phyloP scores from a whole-genome alignment of 371 early-diverging fungal species.

The Mortierella sp. region DNA sequence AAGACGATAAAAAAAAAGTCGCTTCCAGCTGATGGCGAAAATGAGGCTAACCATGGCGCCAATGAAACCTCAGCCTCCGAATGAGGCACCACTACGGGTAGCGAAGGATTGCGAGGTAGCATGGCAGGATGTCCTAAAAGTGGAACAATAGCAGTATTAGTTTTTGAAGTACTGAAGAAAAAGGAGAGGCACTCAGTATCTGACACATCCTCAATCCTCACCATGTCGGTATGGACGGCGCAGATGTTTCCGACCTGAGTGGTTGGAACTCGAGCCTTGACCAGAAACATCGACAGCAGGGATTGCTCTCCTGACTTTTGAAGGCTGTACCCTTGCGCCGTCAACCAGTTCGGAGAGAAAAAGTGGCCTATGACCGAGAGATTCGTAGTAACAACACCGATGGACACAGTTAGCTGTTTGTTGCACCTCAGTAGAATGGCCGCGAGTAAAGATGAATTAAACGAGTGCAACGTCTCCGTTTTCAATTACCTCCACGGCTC shows the following conservation, averaged over 20 bases:
- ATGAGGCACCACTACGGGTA: not conserved
- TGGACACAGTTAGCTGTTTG: too few species aligned
- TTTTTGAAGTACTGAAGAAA: too few species aligned
- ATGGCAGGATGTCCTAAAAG: slow-evolving; percentile 2
- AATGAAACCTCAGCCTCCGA: not conserved
- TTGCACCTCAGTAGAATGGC: too few species aligned
- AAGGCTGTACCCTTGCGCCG: not conserved
- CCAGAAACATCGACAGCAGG: not conserved
- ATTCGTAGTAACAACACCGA: too few species aligned
- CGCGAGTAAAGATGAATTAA: too few species aligned
- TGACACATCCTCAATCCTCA: too few species aligned
- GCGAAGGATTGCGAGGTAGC: not conserved
- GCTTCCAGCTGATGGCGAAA: too few species aligned
- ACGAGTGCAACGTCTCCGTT: too few species aligned
- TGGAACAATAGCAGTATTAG: too few species aligned
- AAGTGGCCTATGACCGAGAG: slow-evolving; percentile 8
- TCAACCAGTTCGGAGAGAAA: slow-evolving; percentile 2
- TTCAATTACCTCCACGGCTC: not conserved
- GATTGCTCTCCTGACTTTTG: not conserved
- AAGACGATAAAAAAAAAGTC: too few species aligned
- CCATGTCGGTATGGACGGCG: not conserved
- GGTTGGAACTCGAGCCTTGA: not conserved
- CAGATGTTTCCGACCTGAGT: not conserved
- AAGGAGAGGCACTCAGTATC: not conserved
- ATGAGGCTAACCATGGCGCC: not conserved